Base-by-base conservation (phyloP, 352 stramenopile species). In the Thraustotheca clavata region DNA sequence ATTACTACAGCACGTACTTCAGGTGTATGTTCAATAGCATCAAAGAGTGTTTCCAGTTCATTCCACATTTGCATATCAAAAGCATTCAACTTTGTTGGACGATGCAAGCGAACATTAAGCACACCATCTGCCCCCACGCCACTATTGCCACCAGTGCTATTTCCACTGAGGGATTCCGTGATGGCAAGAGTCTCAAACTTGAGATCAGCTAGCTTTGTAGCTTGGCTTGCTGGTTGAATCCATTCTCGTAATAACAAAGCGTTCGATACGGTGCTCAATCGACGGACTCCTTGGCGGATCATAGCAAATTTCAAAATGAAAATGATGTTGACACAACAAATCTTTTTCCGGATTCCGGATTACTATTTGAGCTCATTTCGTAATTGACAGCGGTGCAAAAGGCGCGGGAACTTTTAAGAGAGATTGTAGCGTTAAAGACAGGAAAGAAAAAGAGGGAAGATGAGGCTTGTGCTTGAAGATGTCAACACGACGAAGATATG, bases 1-100 rank as follows among this genome's bases (percentile, higher is more conserved):
- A 96, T 69, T 11, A 96, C 63, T 14, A 95, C 80, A 14, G 77
- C 80, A 48, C 79, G 82, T 47, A 93, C 82, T 66, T 71, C 83
- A 66, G 75, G 66, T 34, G 90, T 80, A 8, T 69, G 27, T 55
- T 93, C 78, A 27, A 95, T 71, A 40, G 75, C 65, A 31, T 86
- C 70, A 35, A 94, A 96, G 16, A 77, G 74, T 40, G 79, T 61
- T 18, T 75, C 74, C 40, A 95, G 57, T 22, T 96, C 87, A 31
- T 78, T 68, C 87, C 87, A 96, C 79, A 95, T 91, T 61, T 87
- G 80, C 80, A 96, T 90, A 71, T 92, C 89, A 74, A 96, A 89
- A 31, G 86, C 83, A 46, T 96, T 96, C 43, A 91, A 68, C 47
- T 85, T 77, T 65, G 85, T 87, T 4, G 88, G 88, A 9, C 87